Evolutionary conservation across 306 rosid species (phyloP), one percentile per base, ranked within the genome.

Genomic region (Pyrus bretschneideri): DNA sequence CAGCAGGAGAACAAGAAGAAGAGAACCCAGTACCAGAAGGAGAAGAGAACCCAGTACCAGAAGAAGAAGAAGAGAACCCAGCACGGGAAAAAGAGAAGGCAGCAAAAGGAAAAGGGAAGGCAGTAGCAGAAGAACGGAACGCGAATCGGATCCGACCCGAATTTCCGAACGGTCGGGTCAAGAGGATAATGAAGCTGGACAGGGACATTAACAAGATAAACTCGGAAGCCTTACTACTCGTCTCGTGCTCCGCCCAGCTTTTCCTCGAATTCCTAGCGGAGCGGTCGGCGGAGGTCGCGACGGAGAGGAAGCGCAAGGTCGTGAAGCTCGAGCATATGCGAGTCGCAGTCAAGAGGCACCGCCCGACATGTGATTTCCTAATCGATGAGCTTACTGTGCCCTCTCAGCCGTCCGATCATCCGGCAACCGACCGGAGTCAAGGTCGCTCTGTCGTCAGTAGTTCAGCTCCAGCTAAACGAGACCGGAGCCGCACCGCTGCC

Each of bases 111-210:
- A 61, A 61, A 14, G 69, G 12, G 22, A 7, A 31, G 52, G 40
- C 22, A 33, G 81, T 79, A 88, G 88, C 71, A 44, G 96, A 85
- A 59, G 89, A 85, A 62, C 84, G 82, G 67, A 67, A 71, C 38
- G 29, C 27, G 3, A 58, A 23, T 10, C 14, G 69, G 58, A 62
- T 70, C 58, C 76, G 79, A 49, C 81, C 90, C 6, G 92, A 89
- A 15, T 83, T 92, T 22, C 98, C 96, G 23, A 87, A 25, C 54
- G 81, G 89, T 30, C 75, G 97, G 59, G 84, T 96, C 70, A 92
- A 92, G 97, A 92, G 76, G 84, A 92, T 96, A 14, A 90, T 89
- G 90, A 90, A 85, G 84, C 76, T 90, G 0, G 98, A 94, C 72
- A 58, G 75, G 18, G 97, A 88, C 67, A 85, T 96, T 60, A 72